A percentile compares a stretch with the other conserved stretches of the same genome.
phyloP scores from a whole-genome alignment of 352 stramenopile genomes.

The Pythium myriotylum region DNA sequence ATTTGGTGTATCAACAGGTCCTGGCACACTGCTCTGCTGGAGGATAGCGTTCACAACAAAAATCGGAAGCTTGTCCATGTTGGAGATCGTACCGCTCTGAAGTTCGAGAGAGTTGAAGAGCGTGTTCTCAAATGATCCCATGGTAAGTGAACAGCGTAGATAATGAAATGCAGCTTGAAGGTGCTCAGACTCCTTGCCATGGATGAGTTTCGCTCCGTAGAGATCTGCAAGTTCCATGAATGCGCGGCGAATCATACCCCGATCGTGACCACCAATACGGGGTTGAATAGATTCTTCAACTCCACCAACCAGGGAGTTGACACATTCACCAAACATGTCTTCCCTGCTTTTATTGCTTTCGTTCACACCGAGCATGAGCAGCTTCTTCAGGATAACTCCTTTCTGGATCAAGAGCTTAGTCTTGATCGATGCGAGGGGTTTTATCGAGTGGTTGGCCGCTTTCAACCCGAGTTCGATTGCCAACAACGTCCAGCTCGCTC shows the following conservation, averaged over 20 bases:
- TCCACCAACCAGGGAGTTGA: constrained; percentile 10
- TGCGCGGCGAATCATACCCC: constrained; percentile 46
- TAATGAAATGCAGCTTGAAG: constrained; percentile 77
- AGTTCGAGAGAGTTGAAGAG: constrained; percentile 71
- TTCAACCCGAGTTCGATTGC: constrained; percentile 43
- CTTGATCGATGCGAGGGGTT: constrained; percentile 41
- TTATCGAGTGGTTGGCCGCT: constrained; percentile 45
- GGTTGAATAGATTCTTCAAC: constrained; percentile 40
- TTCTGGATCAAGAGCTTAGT: constrained; percentile 57
- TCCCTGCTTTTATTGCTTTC: neutral
- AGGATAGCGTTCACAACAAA: constrained; percentile 38
- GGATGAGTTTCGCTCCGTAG: constrained; percentile 48
- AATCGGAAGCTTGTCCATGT: constrained; percentile 48
- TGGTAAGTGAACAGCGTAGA: constrained; percentile 47
- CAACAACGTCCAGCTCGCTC: constrained; percentile 24
- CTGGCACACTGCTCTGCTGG: neutral
- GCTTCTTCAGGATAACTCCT: constrained; percentile 55
- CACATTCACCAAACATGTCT: constrained; percentile 12
- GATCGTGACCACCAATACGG: constrained; percentile 54
- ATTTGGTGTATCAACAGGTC: neutral
- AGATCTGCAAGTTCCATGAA: constrained; percentile 71
- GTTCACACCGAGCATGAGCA: constrained; percentile 9
- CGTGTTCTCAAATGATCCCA: constrained; percentile 43
- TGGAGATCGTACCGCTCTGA: constrained; percentile 42
- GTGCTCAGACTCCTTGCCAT: constrained; percentile 47